Conservation (phyloP, 2,329 filamentous ascomycete species). For the Parascedosporium putredinis region DNA sequence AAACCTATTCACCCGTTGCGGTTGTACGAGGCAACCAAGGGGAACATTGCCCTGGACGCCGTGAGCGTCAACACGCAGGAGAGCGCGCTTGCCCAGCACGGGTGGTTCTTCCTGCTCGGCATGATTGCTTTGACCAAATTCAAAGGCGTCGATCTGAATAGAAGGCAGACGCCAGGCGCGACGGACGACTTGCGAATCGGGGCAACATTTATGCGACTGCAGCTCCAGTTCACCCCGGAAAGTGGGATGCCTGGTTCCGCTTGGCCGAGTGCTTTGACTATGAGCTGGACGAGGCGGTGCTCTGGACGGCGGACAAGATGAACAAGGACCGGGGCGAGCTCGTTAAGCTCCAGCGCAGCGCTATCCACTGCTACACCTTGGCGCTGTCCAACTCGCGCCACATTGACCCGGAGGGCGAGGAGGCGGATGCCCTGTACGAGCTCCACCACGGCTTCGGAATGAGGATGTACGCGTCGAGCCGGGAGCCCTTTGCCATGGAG, state of each 20-base stretch:
- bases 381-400: slow-evolving; percentile 45
- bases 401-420: slow-evolving; percentile 26
- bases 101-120: slow-evolving; percentile 88
- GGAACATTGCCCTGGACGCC: slow-evolving; percentile 63
- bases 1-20: slow-evolving; percentile 72
- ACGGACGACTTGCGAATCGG: slow-evolving; percentile 79
- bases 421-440: slow-evolving; percentile 44
- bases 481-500: slow-evolving; percentile 53
- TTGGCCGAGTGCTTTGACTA: slow-evolving; percentile 81
- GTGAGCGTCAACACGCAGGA: slow-evolving; percentile 59
- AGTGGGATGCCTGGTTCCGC: slow-evolving; percentile 87
- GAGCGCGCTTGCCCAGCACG: slow-evolving; percentile 62
- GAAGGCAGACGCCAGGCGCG: slow-evolving; percentile 65
- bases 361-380: slow-evolving; percentile 69
- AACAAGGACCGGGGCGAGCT: slow-evolving; percentile 72
- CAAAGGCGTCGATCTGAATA: slow-evolving; percentile 55
- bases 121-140: slow-evolving; percentile 85
- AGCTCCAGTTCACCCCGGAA: slow-evolving; percentile 73
- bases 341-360: slow-evolving; percentile 63
- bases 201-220: slow-evolving; percentile 67
- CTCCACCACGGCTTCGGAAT: slow-evolving; percentile 51
- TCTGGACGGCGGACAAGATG: slow-evolving; percentile 85
- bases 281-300: slow-evolving; percentile 75
- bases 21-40: slow-evolving; percentile 71
- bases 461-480: slow-evolving; percentile 51